A percentile compares a stretch with the other conserved stretches of the same genome.
phyloP scores from a whole-genome alignment of 2,329 filamentous ascomycete species.

The Paecilomyces variotii region DNA sequence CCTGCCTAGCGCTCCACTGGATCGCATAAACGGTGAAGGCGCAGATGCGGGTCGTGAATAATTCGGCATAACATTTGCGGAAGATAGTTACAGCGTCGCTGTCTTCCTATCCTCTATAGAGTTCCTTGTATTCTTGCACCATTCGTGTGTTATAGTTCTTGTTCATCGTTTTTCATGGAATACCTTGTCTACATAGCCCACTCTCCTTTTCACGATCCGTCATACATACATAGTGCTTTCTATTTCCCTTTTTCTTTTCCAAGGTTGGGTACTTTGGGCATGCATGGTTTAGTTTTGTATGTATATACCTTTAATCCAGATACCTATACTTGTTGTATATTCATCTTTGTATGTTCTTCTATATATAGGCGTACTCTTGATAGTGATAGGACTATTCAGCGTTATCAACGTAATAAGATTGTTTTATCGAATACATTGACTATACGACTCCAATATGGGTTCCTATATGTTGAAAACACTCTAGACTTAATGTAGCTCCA shows the following conservation, averaged over 20 bases:
- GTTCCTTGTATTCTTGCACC: background rate
- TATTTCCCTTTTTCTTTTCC: background rate
- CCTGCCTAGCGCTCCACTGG: background rate
- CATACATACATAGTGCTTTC: too few species aligned
- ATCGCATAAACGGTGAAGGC: background rate
- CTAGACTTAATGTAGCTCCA: too few species aligned
- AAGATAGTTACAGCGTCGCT: background rate
- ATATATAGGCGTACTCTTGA: background rate
- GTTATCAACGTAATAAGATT: too few species aligned
- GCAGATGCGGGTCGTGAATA: background rate
- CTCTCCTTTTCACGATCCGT: background rate
- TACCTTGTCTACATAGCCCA: background rate
- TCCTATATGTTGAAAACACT: too few species aligned
- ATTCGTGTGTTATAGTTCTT: background rate
- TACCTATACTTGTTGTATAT: background rate
- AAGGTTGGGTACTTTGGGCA: background rate
- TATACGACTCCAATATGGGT: too few species aligned
- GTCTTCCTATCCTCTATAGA: background rate
- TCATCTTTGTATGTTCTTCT: background rate
- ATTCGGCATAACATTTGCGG: background rate
- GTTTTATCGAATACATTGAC: too few species aligned
- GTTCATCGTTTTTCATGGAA: background rate
- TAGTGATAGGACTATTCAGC: background rate
- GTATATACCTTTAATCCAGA: background rate
- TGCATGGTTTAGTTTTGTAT: background rate